phyloP scores from a whole-genome alignment of 2,329 filamentous ascomycete species.

The Beauveria pseudobassiana region DNA sequence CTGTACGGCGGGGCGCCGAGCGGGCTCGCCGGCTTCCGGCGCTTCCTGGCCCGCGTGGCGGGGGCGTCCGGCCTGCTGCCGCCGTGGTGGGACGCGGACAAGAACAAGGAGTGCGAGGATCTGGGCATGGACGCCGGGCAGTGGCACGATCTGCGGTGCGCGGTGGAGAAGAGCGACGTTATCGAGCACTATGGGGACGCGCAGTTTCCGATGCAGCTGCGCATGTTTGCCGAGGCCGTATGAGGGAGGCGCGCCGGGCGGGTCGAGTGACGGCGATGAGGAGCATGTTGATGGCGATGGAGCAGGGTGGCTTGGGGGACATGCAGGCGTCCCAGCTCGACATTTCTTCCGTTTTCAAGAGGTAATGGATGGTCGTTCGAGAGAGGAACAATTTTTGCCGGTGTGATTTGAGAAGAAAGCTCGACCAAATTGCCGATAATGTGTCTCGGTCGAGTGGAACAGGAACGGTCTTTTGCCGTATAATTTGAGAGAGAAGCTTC shows the following conservation, averaged over 20 bases:
- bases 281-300: constrained; percentile 18
- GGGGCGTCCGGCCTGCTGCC: constrained; percentile 29
- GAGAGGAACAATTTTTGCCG: too few relatives aligned
- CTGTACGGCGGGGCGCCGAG: constrained; percentile 21
- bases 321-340: too few relatives aligned
- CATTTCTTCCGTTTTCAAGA: too few relatives aligned
- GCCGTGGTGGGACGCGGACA: constrained; percentile 35
- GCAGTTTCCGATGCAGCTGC: constrained; percentile 41
- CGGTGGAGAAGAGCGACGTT: constrained; percentile 28
- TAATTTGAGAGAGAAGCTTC: too few relatives aligned
- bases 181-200: constrained; percentile 35
- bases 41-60: constrained; percentile 27
- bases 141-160: constrained; percentile 22
- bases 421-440: too few relatives aligned
- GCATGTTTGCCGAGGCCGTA: constrained; percentile 38
- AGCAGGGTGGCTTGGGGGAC: constrained; percentile 9
- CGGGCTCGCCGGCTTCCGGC: constrained; percentile 25
- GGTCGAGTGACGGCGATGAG: constrained; percentile 18
- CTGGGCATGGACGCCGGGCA: constrained; percentile 22
- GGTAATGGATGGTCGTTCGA: too few relatives aligned
- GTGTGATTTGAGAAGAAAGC: too few relatives aligned
- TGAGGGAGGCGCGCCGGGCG: constrained; percentile 24
- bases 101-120: constrained; percentile 29
- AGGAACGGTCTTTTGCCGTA: too few relatives aligned
- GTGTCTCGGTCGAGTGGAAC: too few relatives aligned